Base-by-base conservation (phyloP, 2,329 filamentous ascomycete genomes). In the Fusarium nanum region DNA sequence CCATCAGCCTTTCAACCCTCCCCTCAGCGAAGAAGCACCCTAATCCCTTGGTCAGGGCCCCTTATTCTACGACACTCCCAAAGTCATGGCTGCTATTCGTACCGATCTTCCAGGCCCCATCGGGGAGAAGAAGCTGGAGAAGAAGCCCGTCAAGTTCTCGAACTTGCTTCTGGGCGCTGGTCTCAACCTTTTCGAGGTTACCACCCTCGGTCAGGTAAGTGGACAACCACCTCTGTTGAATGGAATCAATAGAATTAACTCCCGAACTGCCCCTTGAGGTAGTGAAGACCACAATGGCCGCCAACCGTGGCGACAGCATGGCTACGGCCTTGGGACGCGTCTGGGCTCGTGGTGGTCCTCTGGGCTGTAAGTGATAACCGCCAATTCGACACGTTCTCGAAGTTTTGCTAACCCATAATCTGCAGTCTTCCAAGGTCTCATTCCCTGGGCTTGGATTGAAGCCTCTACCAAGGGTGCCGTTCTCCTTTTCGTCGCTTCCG, bases 361-460 rank as follows among this genome's bases (percentile, higher is more conserved):
- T 97, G 78, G 96, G 96, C 83, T 99, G 95, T 98, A 87, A 87
- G 94, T 88, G 49, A 71, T 28, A 42, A 28, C 12, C 7, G 25
- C 49, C 5, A 22, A 27, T 23, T 18, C 22, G 40, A 54, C 22
- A n/a, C 40, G 32, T 30, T 28, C 12, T 16, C 37, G 20, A 52
- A 32, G 13, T 23, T 46, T 30, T 56, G 52, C 78, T 80, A 67
- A 79, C 73, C 47, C 50, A 64, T 41, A 47, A 41, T 40, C 45
- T 73, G n/a, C n/a, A 98, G 95, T 98, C 87, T 99, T 98, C 88
- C 96, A 99, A 87, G 96, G 96, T 83, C 92, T 99, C 77, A 98
- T 99, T 81, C 96, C 96, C 72, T 98, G 95, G 95, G 96, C 96
- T 83, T 99, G 96, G 96, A 98, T 99, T 85, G 96, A 99, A 89